phyloP scores from a whole-genome alignment of 1,139 yeast species.

The Eremothecium coryli region DNA sequence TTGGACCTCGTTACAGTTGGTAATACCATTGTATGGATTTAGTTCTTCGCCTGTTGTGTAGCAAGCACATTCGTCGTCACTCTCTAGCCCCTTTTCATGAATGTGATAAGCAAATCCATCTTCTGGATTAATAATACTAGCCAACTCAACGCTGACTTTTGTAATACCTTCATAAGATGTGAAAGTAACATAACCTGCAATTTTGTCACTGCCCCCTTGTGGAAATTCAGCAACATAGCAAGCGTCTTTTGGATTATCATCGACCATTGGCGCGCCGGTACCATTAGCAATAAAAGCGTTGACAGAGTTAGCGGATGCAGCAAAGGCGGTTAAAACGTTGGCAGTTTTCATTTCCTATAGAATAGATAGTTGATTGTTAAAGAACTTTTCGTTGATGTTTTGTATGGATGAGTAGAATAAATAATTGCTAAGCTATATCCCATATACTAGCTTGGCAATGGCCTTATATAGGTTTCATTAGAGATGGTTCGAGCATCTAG shows the following conservation, averaged over 20 bases:
- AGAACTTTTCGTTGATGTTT: constrained; percentile 4
- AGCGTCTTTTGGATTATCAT: constrained; percentile 38
- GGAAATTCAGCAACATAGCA: constrained; percentile 54
- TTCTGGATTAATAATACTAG: constrained; percentile 47
- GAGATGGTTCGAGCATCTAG: background rate
- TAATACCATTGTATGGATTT: constrained; percentile 43
- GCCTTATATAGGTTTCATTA: constrained; percentile 1
- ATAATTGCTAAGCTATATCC: too few relatives aligned
- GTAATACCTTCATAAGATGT: constrained; percentile 40
- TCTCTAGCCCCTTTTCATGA: constrained; percentile 41
- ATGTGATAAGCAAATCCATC: constrained; percentile 55
- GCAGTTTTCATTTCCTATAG: constrained; percentile 6
- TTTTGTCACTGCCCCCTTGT: constrained; percentile 33
- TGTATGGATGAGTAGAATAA: too few relatives aligned
- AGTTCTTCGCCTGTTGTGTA: constrained; percentile 43
- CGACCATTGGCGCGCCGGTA: constrained; percentile 32
- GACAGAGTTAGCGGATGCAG: constrained; percentile 6
- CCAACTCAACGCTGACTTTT: constrained; percentile 51
- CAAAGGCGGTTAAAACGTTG: constrained; percentile 6
- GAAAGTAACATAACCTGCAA: constrained; percentile 44
- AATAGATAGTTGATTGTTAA: constrained; percentile 4
- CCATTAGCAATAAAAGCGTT: constrained; percentile 3
- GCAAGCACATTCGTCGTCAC: constrained; percentile 29
- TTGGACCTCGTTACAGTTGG: constrained; percentile 37
- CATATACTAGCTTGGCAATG: too few relatives aligned